phyloP scores from a whole-genome alignment of 2,329 filamentous ascomycete species.

The Thelonectria rubi region DNA sequence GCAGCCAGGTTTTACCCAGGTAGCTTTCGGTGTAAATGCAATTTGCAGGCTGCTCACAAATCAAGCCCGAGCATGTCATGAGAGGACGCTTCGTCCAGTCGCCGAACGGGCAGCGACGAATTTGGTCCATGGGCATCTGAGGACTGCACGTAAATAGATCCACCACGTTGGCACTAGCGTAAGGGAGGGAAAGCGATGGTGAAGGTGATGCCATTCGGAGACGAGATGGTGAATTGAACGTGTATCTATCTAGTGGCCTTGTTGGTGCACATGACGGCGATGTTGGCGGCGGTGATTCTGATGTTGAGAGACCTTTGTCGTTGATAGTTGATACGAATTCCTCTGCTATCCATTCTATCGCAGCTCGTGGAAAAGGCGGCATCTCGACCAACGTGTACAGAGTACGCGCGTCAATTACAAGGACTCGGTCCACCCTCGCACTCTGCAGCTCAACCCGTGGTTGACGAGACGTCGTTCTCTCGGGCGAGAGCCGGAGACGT shows the following conservation, averaged over 20 bases:
- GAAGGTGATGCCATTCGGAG: conserved; percentile 20
- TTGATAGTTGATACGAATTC: background rate
- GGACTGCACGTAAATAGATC: background rate
- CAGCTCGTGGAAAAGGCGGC: background rate
- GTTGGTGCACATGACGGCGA: background rate
- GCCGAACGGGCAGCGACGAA: background rate
- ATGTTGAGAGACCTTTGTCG: background rate
- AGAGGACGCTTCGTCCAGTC: background rate
- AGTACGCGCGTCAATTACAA: background rate
- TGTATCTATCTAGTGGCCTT: background rate
- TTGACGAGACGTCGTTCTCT: background rate
- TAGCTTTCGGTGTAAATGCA: background rate
- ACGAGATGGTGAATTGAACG: conserved; percentile 9
- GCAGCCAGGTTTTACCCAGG: background rate
- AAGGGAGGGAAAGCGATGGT: background rate
- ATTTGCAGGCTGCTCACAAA: conserved; percentile 15
- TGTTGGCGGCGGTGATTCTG: background rate
- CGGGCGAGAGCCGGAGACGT: background rate
- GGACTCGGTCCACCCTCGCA: too few species aligned
- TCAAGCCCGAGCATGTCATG: conserved; percentile 1
- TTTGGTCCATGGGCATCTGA: too few species aligned
- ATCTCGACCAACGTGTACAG: too few species aligned
- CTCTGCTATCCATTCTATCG: background rate
- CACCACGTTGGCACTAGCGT: conserved; percentile 11
- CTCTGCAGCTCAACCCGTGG: background rate